Conservation (phyloP, 202 grass and related monocot genomes). For the Cymbopogon flexuosus region DNA sequence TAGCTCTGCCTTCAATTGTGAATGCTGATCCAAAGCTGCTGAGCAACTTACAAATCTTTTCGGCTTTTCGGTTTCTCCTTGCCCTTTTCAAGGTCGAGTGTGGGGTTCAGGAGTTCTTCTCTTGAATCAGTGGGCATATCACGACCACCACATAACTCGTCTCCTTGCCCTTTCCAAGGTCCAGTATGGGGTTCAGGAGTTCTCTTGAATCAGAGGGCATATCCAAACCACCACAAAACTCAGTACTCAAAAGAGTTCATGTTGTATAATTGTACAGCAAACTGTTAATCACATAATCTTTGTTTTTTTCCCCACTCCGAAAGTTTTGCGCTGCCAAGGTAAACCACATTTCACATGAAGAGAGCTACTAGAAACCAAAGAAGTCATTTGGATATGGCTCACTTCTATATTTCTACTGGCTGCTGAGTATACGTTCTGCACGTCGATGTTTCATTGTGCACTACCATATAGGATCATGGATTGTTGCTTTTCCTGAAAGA, state of each 20-base stretch:
- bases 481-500: too few species aligned
- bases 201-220: constrained; percentile 28
- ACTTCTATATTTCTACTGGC: background rate
- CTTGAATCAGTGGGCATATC: too few species aligned
- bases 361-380: background rate
- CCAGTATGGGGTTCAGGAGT: background rate
- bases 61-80: constrained; percentile 26
- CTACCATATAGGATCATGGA: background rate
- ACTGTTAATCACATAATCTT: constrained; percentile 4
- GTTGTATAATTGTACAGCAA: constrained; percentile 57
- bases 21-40: constrained; percentile 46
- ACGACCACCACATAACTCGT: background rate
- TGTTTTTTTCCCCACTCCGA: background rate
- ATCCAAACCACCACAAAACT: background rate
- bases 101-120: constrained; percentile 9
- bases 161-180: constrained; percentile 17
- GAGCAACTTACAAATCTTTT: constrained; percentile 19
- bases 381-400: too few species aligned
- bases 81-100: background rate
- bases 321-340: background rate
- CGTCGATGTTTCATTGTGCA: too few species aligned
- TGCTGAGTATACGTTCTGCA: background rate
- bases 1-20: constrained; percentile 50
- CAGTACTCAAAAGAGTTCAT: constrained; percentile 20
- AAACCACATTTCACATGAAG: background rate